phyloP scores from a whole-genome alignment of 257 asterid genomes.

The Verbena officinalis region DNA sequence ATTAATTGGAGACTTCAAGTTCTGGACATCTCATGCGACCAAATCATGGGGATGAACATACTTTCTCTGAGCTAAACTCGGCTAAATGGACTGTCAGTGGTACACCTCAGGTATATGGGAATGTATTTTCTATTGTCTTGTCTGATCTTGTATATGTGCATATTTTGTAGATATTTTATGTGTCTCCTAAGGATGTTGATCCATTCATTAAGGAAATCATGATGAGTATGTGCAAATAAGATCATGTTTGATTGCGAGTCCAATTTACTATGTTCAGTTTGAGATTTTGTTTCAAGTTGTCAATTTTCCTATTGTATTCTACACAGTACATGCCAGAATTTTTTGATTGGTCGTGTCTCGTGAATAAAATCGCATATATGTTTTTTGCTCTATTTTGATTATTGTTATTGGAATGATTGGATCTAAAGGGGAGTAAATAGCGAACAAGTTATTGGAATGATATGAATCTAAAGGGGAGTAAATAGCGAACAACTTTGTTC shows the following conservation, averaged over 20 bases:
- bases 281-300: not conserved
- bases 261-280: not conserved
- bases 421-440: not conserved
- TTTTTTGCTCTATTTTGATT: not conserved
- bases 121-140: conserved; percentile 16
- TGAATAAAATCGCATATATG: not conserved
- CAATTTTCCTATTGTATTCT: not conserved
- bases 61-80: conserved; percentile 64
- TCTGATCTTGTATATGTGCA: too few relatives aligned
- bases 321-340: not conserved
- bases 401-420: conserved; percentile 1
- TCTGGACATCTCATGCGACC: conserved; percentile 54
- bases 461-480: too few relatives aligned
- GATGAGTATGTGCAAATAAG: not conserved
- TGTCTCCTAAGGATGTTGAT: too few relatives aligned
- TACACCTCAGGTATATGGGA: conserved; percentile 64
- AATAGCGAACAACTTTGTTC: too few relatives aligned
- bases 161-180: too few relatives aligned
- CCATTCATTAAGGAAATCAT: conserved; percentile 4
- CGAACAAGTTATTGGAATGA: not conserved
- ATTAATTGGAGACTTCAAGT: conserved; percentile 11
- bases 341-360: not conserved
- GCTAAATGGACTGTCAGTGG: conserved; percentile 61
- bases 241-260: conserved; percentile 15
- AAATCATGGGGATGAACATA: conserved; percentile 67